A percentile compares a stretch with the other conserved stretches of the same genome.
These are phyloP conservation scores for Kwoniella mangroviensis DNA, from an alignment of 768 basidiomycete species.

Conservation along the genomic window DNA sequence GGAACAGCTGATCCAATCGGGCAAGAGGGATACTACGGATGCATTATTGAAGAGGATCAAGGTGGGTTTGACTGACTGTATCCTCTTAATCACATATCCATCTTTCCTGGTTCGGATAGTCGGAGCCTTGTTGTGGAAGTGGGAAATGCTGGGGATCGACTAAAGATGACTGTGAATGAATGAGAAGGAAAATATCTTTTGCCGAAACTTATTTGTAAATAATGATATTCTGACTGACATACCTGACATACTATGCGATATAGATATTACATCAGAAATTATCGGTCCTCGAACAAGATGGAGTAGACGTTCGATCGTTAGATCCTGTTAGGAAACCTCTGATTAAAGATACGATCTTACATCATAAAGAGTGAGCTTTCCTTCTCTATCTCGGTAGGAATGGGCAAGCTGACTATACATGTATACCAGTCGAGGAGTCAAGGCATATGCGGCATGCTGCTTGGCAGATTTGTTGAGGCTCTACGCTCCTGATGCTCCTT, in stretches of 20 bases:
- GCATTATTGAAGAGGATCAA: conserved; percentile 83
- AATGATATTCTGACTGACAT: neutral
- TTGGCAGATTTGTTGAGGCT: conserved; percentile 89
- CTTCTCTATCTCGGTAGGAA: neutral
- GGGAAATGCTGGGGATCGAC: no score
- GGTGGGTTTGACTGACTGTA: conserved; percentile 46
- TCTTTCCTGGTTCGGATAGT: no score
- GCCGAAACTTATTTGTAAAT: no score
- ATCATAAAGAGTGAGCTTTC: conserved; percentile 77
- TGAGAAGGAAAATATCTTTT: neutral
- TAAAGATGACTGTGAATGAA: neutral
- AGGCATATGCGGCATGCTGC: conserved; percentile 91
- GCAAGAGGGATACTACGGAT: conserved; percentile 70
- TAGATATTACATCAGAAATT: conserved; percentile 62
- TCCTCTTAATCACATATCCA: no score
- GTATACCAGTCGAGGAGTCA: conserved; percentile 72
- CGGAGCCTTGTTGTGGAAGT: no score
- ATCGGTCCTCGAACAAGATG: conserved; percentile 83
- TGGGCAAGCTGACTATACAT: conserved; percentile 21
- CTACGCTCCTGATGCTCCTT: conserved; percentile 96
- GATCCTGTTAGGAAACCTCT: conserved; percentile 75
- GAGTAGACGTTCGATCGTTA: conserved; percentile 75
- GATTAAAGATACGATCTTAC: conserved; percentile 74
- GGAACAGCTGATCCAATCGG: conserved; percentile 79
- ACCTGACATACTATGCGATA: neutral